Percentiles rank a stretch among this genome's conserved stretches.
phyloP scores from a whole-genome alignment of 192 early-diverging fungal genomes.

The Podila clonocystis region DNA sequence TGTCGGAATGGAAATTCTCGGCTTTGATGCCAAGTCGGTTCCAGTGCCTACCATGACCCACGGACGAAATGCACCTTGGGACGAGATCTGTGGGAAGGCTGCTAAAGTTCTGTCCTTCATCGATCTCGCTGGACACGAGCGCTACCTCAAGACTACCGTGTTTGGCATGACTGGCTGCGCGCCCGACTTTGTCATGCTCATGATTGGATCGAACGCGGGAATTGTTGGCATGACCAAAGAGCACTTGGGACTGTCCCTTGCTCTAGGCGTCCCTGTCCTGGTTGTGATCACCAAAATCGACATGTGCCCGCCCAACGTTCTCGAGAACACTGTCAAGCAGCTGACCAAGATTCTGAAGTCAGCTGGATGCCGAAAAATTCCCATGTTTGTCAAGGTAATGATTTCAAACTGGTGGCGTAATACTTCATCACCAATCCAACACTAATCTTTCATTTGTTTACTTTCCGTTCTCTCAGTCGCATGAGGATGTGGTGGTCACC shows the following conservation, averaged over 20 bases:
- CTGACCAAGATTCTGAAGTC: constrained; percentile 85
- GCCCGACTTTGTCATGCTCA: constrained; percentile 94
- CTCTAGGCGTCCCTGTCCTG: constrained; percentile 87
- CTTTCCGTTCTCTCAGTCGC: constrained; percentile 28
- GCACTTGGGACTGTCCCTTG: constrained; percentile 90
- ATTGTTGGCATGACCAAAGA: constrained; percentile 95
- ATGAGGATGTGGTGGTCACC: constrained; percentile 80
- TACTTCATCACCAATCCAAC: too few relatives aligned
- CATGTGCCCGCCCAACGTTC: constrained; percentile 88
- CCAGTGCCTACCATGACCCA: constrained; percentile 62
- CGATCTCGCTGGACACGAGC: constrained; percentile 92
- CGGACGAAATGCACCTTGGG: constrained; percentile 80
- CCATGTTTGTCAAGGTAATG: constrained; percentile 79
- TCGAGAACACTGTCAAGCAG: constrained; percentile 86
- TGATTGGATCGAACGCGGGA: constrained; percentile 87
- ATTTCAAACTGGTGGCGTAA: background rate
- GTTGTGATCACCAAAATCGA: constrained; percentile 96
- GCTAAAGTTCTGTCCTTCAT: constrained; percentile 76
- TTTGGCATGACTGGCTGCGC: constrained; percentile 94
- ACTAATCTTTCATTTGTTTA: too few relatives aligned
- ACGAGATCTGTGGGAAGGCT: constrained; percentile 79
- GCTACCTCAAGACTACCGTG: constrained; percentile 95
- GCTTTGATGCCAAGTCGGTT: constrained; percentile 78
- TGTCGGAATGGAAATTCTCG: constrained; percentile 91
- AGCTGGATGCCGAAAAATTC: constrained; percentile 92